These are phyloP conservation scores for Colletotrichum sp. DNA, from an alignment of 2,329 filamentous ascomycete species.

Conservation along the genomic window DNA sequence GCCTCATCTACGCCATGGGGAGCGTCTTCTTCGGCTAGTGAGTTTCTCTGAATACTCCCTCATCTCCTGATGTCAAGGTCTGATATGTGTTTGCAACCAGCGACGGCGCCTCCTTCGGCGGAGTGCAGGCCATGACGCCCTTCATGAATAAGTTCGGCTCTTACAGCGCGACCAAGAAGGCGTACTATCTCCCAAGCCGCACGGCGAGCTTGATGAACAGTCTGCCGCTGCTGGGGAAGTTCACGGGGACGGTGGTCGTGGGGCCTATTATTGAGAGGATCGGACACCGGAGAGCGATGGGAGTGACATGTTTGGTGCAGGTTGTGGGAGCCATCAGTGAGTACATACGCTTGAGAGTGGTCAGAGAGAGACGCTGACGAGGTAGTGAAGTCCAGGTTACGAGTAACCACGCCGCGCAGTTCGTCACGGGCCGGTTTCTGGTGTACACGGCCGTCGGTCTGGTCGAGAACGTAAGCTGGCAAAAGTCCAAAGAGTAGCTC, in stretches of 20 bases:
- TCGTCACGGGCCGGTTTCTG: background rate
- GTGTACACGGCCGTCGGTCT: background rate
- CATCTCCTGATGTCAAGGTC: too few species aligned
- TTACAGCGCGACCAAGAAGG: background rate
- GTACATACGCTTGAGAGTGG: fast-evolving
- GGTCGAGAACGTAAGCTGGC: background rate
- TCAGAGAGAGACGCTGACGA: fast-evolving
- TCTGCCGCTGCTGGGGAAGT: background rate
- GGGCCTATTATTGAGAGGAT: background rate
- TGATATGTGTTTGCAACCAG: background rate
- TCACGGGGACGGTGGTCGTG: background rate
- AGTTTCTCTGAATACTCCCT: background rate
- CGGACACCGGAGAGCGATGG: background rate
- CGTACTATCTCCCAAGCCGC: background rate
- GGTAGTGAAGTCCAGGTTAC: background rate
- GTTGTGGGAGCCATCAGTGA: background rate
- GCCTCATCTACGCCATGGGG: background rate
- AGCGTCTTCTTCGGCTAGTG: background rate
- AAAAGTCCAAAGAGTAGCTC: too few species aligned
- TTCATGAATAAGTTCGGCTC: background rate
- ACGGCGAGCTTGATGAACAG: background rate
- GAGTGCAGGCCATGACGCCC: background rate
- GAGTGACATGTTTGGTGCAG: background rate
- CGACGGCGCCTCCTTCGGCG: background rate
- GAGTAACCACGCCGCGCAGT: background rate